These are phyloP conservation scores for Lachnellula cervina DNA, from an alignment of 2,329 filamentous ascomycete genomes.

Conservation along the genomic window DNA sequence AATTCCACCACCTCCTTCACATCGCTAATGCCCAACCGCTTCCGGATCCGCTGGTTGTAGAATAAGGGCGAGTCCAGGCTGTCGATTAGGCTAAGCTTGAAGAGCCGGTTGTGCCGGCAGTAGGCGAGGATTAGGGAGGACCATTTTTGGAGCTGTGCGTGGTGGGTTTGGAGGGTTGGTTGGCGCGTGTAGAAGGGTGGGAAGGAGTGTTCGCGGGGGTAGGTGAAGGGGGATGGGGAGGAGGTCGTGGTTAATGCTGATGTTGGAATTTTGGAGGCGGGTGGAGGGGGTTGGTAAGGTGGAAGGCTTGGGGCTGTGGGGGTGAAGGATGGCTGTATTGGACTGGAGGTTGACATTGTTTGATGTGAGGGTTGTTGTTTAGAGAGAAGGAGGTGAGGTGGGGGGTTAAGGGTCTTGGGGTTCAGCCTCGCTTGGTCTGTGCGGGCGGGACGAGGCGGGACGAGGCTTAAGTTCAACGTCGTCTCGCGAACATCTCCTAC, in stretches of 20 bases:
- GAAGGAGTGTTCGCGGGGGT: slow-evolving; percentile 66
- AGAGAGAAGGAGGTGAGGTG: background rate
- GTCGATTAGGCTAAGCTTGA: slow-evolving; percentile 64
- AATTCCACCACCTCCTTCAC: slow-evolving; percentile 54
- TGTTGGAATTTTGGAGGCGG: background rate
- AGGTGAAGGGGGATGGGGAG: slow-evolving; percentile 50
- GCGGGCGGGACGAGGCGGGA: background rate
- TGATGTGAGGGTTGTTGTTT: no score
- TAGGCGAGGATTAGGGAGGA: slow-evolving; percentile 78
- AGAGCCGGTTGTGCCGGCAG: slow-evolving; percentile 73
- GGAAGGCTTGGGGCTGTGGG: background rate
- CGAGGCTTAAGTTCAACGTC: no score
- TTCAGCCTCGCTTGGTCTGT: slow-evolving; percentile 4
- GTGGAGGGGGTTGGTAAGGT: slow-evolving; percentile 1
- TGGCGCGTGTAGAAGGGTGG: slow-evolving; percentile 84
- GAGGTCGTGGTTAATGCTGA: background rate
- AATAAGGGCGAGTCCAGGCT: slow-evolving; percentile 54
- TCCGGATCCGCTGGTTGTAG: slow-evolving; percentile 49
- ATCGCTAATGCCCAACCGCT: slow-evolving; percentile 46
- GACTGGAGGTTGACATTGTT: background rate
- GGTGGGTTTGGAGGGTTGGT: slow-evolving; percentile 66
- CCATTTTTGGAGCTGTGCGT: slow-evolving; percentile 80
- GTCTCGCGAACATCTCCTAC: no score
- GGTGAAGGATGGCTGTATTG: background rate
- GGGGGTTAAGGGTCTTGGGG: background rate